Evolutionary conservation across 805 yeast genomes (phyloP).

Genomic region (Grigorovia transvaalensis): DNA sequence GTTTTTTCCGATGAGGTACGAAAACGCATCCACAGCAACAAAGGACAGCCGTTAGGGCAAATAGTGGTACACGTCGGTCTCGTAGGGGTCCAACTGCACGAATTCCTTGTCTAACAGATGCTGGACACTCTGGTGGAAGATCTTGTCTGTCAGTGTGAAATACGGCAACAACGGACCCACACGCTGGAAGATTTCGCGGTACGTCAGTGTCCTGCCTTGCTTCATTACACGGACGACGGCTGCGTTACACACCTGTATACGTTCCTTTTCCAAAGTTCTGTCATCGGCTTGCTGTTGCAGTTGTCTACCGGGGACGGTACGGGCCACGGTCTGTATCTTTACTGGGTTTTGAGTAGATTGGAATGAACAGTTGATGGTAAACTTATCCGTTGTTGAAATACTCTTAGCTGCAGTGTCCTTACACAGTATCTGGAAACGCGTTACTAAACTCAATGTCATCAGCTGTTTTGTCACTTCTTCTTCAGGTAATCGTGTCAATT

Average conservation of each 20-base stretch:
- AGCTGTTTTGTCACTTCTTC: slow-evolving; percentile 66
- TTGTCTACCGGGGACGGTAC: neutral
- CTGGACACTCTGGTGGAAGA: slow-evolving; percentile 65
- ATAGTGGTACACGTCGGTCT: slow-evolving; percentile 25
- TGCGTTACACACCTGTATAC: slow-evolving; percentile 67
- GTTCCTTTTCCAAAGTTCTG: slow-evolving; percentile 47
- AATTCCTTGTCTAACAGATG: slow-evolving; percentile 75
- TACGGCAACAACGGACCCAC: slow-evolving; percentile 48
- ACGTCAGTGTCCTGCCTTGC: slow-evolving; percentile 48
- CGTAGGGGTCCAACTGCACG: slow-evolving; percentile 56
- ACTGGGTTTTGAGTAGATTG: slow-evolving; percentile 58
- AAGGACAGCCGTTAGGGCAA: too few species aligned
- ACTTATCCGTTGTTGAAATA: slow-evolving; percentile 51
- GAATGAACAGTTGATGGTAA: slow-evolving; percentile 58
- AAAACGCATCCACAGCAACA: too few species aligned
- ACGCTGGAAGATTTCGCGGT: slow-evolving; percentile 58
- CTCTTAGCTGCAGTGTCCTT: slow-evolving; percentile 71
- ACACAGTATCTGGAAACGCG: slow-evolving; percentile 61
- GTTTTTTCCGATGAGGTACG: too few species aligned
- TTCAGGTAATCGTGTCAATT: slow-evolving; percentile 61
- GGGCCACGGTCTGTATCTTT: slow-evolving; percentile 37
- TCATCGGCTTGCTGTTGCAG: slow-evolving; percentile 33
- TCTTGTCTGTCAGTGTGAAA: slow-evolving; percentile 57
- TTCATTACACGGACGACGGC: slow-evolving; percentile 86
- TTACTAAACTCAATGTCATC: slow-evolving; percentile 76